phyloP scores from a whole-genome alignment of 345 rosid genomes.

The Alliaria petiolata region DNA sequence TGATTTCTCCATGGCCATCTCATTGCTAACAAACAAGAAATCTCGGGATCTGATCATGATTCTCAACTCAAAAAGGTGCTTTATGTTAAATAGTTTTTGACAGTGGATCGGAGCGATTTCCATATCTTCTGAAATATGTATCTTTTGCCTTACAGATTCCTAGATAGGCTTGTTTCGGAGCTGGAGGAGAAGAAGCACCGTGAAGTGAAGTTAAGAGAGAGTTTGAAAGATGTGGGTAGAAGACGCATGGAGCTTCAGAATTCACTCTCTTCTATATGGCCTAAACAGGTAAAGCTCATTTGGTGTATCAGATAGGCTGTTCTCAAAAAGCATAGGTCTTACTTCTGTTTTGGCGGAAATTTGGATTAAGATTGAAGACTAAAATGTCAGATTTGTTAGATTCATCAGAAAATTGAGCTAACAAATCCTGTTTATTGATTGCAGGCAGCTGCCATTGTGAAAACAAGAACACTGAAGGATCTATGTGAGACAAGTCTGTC shows the following conservation, averaged over 20 bases:
- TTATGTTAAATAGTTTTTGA: background rate
- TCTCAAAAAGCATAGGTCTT: background rate
- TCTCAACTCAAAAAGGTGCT: slow-evolving; percentile 89
- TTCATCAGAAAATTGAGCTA: slow-evolving; percentile 1
- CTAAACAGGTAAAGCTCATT: slow-evolving; percentile 68
- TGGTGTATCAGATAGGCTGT: slow-evolving; percentile 1
- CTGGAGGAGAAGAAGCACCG: slow-evolving; percentile 90
- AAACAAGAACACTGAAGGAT: slow-evolving; percentile 87
- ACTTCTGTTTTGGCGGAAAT: no score
- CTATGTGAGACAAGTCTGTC: slow-evolving; percentile 85
- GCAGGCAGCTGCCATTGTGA: slow-evolving; percentile 80
- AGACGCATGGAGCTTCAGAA: slow-evolving; percentile 93
- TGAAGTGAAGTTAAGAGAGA: slow-evolving; percentile 72
- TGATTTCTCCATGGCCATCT: slow-evolving; percentile 58
- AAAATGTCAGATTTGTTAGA: no score
- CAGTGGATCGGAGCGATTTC: background rate
- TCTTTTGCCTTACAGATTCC: slow-evolving; percentile 48
- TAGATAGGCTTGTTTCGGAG: slow-evolving; percentile 74
- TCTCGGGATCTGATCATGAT: slow-evolving; percentile 84
- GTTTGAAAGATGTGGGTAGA: slow-evolving; percentile 70
- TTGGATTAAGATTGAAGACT: background rate
- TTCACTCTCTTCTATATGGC: slow-evolving; percentile 86
- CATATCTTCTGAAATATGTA: slow-evolving; percentile 9
- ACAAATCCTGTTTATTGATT: slow-evolving; percentile 10
- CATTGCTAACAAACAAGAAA: slow-evolving; percentile 79